Evolutionary conservation across 1,284 basidiomycete genomes (phyloP).

Genomic region (Microbotryum silenes-acaulis): DNA sequence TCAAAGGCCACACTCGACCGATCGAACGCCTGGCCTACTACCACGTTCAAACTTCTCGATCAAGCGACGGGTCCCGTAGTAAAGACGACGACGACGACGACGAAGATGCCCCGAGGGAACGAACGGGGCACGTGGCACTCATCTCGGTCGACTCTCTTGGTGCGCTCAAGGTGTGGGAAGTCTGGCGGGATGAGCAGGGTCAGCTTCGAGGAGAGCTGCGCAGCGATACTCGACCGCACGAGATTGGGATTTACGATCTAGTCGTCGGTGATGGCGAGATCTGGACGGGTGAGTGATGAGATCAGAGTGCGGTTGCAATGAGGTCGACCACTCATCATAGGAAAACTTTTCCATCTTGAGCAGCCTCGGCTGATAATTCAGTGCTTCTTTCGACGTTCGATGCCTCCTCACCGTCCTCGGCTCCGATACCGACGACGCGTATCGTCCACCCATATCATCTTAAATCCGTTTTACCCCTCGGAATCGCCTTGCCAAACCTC

Average conservation of each 20-base stretch:
- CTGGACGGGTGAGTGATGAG: conserved; percentile 63
- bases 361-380: conserved; percentile 80
- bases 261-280: conserved; percentile 56
- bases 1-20: conserved; percentile 65
- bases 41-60: conserved; percentile 7
- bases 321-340: background rate
- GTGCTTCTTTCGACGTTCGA: conserved; percentile 50
- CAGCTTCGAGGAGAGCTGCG: conserved; percentile 48
- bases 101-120: background rate
- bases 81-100: conserved; percentile 9
- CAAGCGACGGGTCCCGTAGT: background rate
- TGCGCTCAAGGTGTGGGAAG: conserved; percentile 50
- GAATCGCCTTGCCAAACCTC: conserved; percentile 48
- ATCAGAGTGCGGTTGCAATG: background rate
- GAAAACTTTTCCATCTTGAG: background rate
- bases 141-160: conserved; percentile 33
- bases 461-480: conserved; percentile 61
- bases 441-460: conserved; percentile 62
- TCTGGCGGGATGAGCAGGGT: conserved; percentile 43
- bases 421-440: conserved; percentile 46
- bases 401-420: conserved; percentile 41
- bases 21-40: conserved; percentile 53
- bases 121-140: conserved; percentile 53
- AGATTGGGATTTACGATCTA: conserved; percentile 72
- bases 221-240: conserved; percentile 39